Evolutionary conservation across 2,329 filamentous ascomycete species (phyloP), one percentile per base, ranked within the genome.

Genomic region (Aspergillus uvarum): DNA sequence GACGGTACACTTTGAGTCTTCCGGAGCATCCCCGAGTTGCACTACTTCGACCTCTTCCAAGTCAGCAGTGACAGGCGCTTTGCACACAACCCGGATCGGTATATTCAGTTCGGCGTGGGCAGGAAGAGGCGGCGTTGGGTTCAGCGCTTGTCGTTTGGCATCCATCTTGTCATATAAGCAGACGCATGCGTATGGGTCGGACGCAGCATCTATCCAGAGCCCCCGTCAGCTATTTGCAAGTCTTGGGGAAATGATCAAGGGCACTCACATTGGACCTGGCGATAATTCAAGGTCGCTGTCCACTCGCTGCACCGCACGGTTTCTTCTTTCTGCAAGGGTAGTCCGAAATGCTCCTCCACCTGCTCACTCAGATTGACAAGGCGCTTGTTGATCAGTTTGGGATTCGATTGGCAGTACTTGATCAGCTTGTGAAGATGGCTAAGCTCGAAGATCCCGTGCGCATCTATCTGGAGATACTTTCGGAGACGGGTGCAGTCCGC

Each of bases 341-440:
- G 79, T 5, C 85, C 82, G 5, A 97, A 79, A 65, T 88, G 83
- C 24, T 92, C 84, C 63, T 89, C 74, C 0, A 92, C 88, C 71
- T 94, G 90, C 0, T 76, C 80, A 1, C 88, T 87, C 52, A 97
- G 77, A 2, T 83, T 80, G 10, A 94, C 87, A 5, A 87, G 76
- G 54, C 73, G 81, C 69, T 86, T 90, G 73, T 91, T 89, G 70
- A 94, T 85, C 16, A 82, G 72, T 2, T 80, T 72, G 4, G 79
- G 82, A 42, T 85, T 77, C 5, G 79, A 77, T 56, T 79, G 75
- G 0, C 84, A 86, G 70, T 86, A 88, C 62, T 87, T 92, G 63
- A 96, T 84, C 11, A 96, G 78, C 65, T 86, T 90, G 75, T 93
- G 89, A 24, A 96, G 77, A 70, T 96, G 89, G 72, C 90, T 94